Percentiles rank a stretch among this genome's conserved stretches.
Conservation (phyloP, 1,139 yeast genomes). For the Geotrichum reessii region DNA sequence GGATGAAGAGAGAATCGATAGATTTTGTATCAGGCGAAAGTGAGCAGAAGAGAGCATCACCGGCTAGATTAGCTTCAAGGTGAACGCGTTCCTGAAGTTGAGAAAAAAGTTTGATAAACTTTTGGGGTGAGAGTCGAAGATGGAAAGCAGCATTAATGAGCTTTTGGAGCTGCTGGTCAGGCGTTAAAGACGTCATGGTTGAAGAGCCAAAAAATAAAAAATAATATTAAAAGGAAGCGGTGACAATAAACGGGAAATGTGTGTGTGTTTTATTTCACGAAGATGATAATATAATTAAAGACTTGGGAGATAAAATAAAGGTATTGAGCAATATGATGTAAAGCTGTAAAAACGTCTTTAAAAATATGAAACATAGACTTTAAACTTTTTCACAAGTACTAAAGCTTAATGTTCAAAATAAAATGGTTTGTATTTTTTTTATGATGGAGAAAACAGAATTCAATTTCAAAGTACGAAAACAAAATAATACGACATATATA, state of each 20-base stretch:
- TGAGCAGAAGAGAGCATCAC: not conserved
- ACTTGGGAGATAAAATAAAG: not conserved
- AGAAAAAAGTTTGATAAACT: conserved; percentile 29
- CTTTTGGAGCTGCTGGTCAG: conserved; percentile 14
- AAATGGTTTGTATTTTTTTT: no score
- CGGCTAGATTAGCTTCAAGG: conserved; percentile 13
- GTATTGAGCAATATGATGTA: not conserved
- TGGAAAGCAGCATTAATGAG: conserved; percentile 14
- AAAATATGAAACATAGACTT: not conserved
- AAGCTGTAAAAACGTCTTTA: not conserved
- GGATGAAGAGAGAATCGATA: conserved; percentile 32
- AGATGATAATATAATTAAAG: not conserved
- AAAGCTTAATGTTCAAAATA: no score
- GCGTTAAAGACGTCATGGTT: conserved; percentile 5
- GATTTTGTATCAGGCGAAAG: conserved; percentile 15
- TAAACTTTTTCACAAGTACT: no score
- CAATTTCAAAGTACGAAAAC: not conserved
- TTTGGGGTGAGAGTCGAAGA: conserved; percentile 12
- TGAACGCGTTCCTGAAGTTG: conserved; percentile 33
- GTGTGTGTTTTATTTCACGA: no score
- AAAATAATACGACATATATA: not conserved
- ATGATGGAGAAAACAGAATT: no score
- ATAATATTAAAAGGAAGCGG: no score
- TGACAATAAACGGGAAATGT: no score
- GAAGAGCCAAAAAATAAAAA: no score